Percentiles rank a stretch among this genome's conserved stretches.
Conservation (phyloP, 345 rosid genomes). For the Sisymbrium altissimum region DNA sequence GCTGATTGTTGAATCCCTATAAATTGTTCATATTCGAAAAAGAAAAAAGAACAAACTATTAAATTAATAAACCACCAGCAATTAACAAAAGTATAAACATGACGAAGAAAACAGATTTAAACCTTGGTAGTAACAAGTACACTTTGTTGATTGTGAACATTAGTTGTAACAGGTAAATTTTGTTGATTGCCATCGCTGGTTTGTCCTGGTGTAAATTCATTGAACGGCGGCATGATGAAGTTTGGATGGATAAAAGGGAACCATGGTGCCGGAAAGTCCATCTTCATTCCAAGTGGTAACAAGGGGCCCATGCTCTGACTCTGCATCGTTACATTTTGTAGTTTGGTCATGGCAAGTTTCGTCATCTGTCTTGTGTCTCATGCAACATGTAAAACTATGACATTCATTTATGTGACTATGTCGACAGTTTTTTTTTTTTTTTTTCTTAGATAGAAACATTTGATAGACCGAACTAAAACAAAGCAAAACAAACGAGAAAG, state of each 20-base stretch:
- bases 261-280: conserved; percentile 14
- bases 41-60: not conserved
- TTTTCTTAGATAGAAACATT: not conserved
- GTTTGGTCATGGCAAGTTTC: not conserved
- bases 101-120: not conserved
- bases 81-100: not conserved
- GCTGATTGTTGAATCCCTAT: not conserved
- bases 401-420: too few species aligned
- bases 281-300: conserved; percentile 8
- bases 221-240: not conserved
- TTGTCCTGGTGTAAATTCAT: not conserved
- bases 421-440: too few species aligned
- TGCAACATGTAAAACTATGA: not conserved
- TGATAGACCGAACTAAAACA: not conserved
- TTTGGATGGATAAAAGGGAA: not conserved
- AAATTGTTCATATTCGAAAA: not conserved
- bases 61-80: not conserved
- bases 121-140: not conserved
- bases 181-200: not conserved
- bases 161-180: not conserved
- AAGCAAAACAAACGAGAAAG: not conserved
- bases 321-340: conserved; percentile 3
- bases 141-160: not conserved
- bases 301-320: not conserved
- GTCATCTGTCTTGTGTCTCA: not conserved